Base-by-base conservation (phyloP, 176 grass and related monocot species). In the Lolium multiflorum region DNA sequence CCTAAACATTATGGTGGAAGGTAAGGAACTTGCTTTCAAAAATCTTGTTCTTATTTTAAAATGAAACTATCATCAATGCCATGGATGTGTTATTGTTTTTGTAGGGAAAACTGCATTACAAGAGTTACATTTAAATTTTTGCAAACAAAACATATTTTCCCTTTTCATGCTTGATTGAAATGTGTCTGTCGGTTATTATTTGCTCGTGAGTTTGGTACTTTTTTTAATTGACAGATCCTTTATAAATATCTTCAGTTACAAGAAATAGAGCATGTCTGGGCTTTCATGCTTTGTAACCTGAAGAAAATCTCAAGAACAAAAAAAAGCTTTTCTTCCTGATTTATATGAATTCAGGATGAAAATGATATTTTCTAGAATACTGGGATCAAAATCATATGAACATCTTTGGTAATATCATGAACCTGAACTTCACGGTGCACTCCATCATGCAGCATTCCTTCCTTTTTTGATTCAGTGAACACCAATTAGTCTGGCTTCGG, bases 1-100 rank as follows among this genome's bases (percentile, higher is more conserved):
- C 90, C 96, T 18, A 77, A 78, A 74, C 84, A 95, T 87, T 98
- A 98, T 62, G 96, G 93, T 5, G 91, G 90, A 82, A 94, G 87
- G 96, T 98, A 91, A 92, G 24, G 3, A 39, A 55, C 20, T 41
- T 63, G 10, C 20, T 43, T 28, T 5, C 2, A 6, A 59, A 58
- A 5, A 67, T 43, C 47, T 8, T 35, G 31, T 35, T 35, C 2
- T 56, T 43, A 43, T 7, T 43, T 43, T 43, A 41, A 49, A 48
- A 43, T 65, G 59, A 49, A 78, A 46, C 22, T 20, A 26, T 11
- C 11, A 21, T 41, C 18, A 21, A 28, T 11, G 15, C 7, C 14
- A 48, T 28, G 39, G 39, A 5, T 6, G 2, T 47, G 21, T 44
- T 13, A 57, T 1, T 38, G 5, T 11, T 77, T 43, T 38, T 76